phyloP scores from a whole-genome alignment of 257 asterid species.

The Cynanchum wilfordii region DNA sequence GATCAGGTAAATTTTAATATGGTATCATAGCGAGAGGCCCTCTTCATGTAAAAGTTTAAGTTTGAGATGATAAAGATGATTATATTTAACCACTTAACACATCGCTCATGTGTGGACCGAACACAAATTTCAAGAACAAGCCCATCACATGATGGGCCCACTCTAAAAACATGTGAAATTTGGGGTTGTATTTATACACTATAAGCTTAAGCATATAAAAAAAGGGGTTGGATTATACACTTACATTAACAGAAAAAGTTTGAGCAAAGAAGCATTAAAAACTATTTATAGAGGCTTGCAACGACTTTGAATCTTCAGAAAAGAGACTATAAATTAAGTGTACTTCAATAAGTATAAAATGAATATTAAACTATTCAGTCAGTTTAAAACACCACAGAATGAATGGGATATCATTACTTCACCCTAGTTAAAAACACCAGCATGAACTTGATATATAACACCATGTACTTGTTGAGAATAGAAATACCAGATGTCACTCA shows the following conservation, averaged over 20 bases:
- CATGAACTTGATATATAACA: background rate
- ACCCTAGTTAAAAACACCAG: background rate
- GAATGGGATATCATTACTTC: background rate
- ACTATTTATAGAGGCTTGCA: background rate
- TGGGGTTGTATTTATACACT: no score
- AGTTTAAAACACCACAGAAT: background rate
- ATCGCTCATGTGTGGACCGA: no score
- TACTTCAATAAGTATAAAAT: background rate
- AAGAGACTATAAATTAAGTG: background rate
- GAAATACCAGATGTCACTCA: conserved; percentile 35
- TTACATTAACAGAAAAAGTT: background rate
- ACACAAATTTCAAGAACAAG: no score
- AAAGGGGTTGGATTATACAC: no score
- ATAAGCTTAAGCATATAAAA: no score
- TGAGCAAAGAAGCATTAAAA: background rate
- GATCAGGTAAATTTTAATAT: no score
- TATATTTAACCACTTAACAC: no score
- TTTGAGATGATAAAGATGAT: no score
- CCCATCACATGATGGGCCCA: no score
- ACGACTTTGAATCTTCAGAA: background rate
- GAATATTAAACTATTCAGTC: background rate
- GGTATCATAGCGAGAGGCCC: no score
- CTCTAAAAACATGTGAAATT: no score
- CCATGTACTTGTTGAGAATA: background rate
- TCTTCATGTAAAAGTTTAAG: no score